Conservation (phyloP, 768 basidiomycete species). For the Russula earlei region DNA sequence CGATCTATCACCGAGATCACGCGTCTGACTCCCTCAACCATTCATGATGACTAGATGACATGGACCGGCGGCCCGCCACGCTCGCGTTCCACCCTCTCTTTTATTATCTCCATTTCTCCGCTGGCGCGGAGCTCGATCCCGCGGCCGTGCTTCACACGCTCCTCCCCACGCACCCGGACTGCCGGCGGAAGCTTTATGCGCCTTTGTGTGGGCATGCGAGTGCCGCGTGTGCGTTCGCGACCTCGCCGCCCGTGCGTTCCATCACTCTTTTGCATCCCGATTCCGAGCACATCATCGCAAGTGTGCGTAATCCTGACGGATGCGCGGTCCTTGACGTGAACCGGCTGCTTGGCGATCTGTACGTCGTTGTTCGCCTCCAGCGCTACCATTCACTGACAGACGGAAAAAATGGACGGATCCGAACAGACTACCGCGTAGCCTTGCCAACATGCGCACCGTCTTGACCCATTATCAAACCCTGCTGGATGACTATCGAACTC, state of each 20-base stretch:
- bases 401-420: neutral
- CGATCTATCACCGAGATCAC: neutral
- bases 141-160: conserved; percentile 9
- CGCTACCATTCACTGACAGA: neutral
- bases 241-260: conserved; percentile 16
- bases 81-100: conserved; percentile 20
- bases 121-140: conserved; percentile 14
- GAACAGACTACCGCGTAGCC: conserved; percentile 14
- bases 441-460: conserved; percentile 16
- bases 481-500: conserved; percentile 12
- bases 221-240: conserved; percentile 16
- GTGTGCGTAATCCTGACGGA: conserved; percentile 19
- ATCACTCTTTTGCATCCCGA: conserved; percentile 15
- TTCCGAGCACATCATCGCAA: conserved; percentile 13
- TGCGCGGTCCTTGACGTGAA: conserved; percentile 20
- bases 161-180: conserved; percentile 19
- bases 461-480: conserved; percentile 18
- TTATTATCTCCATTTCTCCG: conserved; percentile 19
- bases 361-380: conserved; percentile 6
- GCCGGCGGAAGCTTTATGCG: conserved; percentile 16
- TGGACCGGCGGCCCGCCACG: conserved; percentile 2
- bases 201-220: conserved; percentile 16
- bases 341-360: conserved; percentile 20
- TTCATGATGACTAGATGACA: conserved; percentile 4
- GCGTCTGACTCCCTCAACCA: no score